Evolutionary conservation across 129 eudicot genomes (phyloP).

Genomic region (Artemisia tridentata): DNA sequence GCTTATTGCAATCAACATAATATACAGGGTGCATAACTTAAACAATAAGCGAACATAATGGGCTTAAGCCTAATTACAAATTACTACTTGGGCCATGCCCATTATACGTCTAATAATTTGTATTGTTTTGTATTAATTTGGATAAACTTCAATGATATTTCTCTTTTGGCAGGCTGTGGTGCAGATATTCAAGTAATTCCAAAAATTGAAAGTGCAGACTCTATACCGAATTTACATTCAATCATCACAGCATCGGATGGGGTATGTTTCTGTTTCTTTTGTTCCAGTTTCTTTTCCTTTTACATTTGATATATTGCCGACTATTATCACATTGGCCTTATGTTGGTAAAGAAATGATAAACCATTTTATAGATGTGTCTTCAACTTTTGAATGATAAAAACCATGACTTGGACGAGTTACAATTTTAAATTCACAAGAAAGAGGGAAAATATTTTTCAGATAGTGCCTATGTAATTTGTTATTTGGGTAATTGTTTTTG

Average conservation of each 20-base stretch:
- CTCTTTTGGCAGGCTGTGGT: constrained; percentile 61
- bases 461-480: neutral
- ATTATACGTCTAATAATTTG: too few species aligned
- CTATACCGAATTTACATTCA: constrained; percentile 87
- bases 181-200: constrained; percentile 92
- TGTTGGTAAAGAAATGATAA: neutral
- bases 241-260: constrained; percentile 97
- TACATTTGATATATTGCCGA: constrained; percentile 5
- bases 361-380: neutral
- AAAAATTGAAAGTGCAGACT: constrained; percentile 97
- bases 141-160: constrained; percentile 7
- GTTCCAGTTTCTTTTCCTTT: neutral
- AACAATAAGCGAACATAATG: too few species aligned
- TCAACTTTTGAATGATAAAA: neutral
- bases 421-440: neutral
- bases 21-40: too few species aligned
- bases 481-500: neutral
- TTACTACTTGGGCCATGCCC: too few species aligned
- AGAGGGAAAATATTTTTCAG: constrained; percentile 12
- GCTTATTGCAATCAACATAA: too few species aligned
- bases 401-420: constrained; percentile 2
- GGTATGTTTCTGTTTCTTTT: constrained; percentile 38
- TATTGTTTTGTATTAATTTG: neutral
- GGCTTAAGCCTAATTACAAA: too few species aligned
- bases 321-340: neutral